These are phyloP conservation scores for Phytopythium ostracodes DNA, from an alignment of 352 stramenopile genomes.

Conservation along the genomic window DNA sequence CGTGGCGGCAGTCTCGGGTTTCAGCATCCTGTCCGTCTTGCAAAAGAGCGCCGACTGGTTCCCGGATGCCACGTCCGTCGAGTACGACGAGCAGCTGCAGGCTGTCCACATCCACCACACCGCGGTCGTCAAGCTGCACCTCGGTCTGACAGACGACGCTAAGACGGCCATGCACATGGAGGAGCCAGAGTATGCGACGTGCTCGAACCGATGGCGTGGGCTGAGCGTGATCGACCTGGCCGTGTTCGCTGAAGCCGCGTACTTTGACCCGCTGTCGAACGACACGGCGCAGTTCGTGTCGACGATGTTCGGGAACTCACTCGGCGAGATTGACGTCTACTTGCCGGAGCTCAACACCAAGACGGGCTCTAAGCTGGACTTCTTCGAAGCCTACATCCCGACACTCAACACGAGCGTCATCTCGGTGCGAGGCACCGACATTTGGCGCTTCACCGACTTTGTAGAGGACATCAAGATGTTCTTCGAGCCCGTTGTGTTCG, in stretches of 20 bases:
- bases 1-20: constrained; percentile 62
- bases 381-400: constrained; percentile 78
- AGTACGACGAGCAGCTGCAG: constrained; percentile 47
- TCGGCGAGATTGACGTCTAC: constrained; percentile 46
- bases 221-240: constrained; percentile 79
- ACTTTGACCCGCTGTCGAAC: constrained; percentile 85
- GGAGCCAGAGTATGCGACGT: constrained; percentile 69
- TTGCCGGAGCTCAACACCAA: constrained; percentile 75
- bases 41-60: constrained; percentile 75
- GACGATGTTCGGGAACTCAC: constrained; percentile 50
- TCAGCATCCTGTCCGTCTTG: constrained; percentile 70
- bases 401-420: constrained; percentile 83
- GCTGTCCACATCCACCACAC: constrained; percentile 82
- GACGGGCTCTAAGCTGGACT: constrained; percentile 80
- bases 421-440: constrained; percentile 85
- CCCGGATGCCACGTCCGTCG: constrained; percentile 66
- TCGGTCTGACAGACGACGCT: constrained; percentile 53
- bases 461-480: constrained; percentile 92
- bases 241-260: constrained; percentile 82
- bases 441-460: constrained; percentile 88
- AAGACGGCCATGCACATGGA: constrained; percentile 33
- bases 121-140: constrained; percentile 78
- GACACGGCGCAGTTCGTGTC: constrained; percentile 64
- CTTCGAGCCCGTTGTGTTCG: constrained; percentile 87
- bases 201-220: constrained; percentile 68